Base-by-base conservation (phyloP, 305 asterid species). In the Coffea humblotiana region DNA sequence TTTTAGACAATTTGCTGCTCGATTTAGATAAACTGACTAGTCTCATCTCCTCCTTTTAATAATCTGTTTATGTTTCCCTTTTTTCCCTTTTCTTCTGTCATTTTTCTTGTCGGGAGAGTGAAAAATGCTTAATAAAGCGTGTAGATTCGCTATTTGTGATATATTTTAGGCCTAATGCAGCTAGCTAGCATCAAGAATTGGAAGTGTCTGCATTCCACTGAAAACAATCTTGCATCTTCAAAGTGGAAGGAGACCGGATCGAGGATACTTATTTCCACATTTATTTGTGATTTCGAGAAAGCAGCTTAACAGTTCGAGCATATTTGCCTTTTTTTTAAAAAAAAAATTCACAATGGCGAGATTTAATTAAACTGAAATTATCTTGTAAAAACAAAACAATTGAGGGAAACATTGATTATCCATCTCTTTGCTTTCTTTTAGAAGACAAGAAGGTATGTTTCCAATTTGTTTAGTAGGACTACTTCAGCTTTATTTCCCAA, bases 1-100 rank as follows among this genome's bases (percentile, higher is more conserved):
- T 58, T 56, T 74, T 74, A 13, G 78, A 75, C 78, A 74, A 12
- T 74, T 54, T 74, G 77, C 52, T 74, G 66, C 54, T 29, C 6
- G 54, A 56, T 32, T 35, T 45, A 25, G 61, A 54, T 56, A 19
- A 56, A 56, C 51, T 66, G 9, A 56, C 9, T 18, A 5, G 2
- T 56, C 63, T 56, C 63, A 3, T 8, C 63, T 56, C 25, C 27
- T 32, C 51, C 2, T 37, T 37, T 15, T 14, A 32, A 13, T 49
- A 25, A 14, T 51, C 2, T 73, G 0, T 6, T 49, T 72, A 43
- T 49, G 23, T 32, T 14, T 49, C 63, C 63, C n/a, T 14, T 13
- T 72, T 72, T 6, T 23, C 25, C 27, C 27, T 54, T 54, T 16
- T 54, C n/a, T 52, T 52, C 13, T 54, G 5, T 49, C 15, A 2